Conservation (phyloP, 2,329 filamentous ascomycete genomes). For the Thelonectria blattea region DNA sequence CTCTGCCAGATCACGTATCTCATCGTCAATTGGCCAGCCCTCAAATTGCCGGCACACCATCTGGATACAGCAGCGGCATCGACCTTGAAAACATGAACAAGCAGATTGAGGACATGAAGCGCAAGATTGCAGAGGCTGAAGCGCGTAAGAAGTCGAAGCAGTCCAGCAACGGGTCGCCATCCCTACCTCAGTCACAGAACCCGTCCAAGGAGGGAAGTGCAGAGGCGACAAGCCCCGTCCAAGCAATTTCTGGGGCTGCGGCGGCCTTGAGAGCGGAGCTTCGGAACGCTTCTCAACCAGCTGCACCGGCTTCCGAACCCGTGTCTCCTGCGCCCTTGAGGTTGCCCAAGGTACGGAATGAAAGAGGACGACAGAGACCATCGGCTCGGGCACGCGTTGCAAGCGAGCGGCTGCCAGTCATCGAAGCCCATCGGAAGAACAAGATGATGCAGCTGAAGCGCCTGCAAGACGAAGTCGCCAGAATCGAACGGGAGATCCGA, state of each 20-base stretch:
- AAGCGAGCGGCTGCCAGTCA: slow-evolving; percentile 45
- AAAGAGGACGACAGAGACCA: slow-evolving; percentile 18
- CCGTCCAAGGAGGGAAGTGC: slow-evolving; percentile 37
- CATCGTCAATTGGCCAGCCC: slow-evolving; percentile 51
- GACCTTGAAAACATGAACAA: slow-evolving; percentile 59
- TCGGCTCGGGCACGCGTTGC: slow-evolving; percentile 43
- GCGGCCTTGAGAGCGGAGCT: neutral
- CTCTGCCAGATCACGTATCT: slow-evolving; percentile 48
- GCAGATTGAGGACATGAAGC: slow-evolving; percentile 66
- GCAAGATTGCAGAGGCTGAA: slow-evolving; percentile 63
- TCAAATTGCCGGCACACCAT: slow-evolving; percentile 47
- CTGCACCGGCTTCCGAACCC: neutral
- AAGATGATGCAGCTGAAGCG: slow-evolving; percentile 54
- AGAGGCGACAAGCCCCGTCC: slow-evolving; percentile 20
- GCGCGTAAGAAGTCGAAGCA: slow-evolving; percentile 56
- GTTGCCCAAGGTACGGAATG: slow-evolving; percentile 25
- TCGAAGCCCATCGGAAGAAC: slow-evolving; percentile 45
- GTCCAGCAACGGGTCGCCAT: slow-evolving; percentile 42
- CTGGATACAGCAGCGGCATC: slow-evolving; percentile 42
- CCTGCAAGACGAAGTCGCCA: slow-evolving; percentile 54
- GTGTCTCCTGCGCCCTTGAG: slow-evolving; percentile 13
- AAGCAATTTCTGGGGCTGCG: slow-evolving; percentile 3
- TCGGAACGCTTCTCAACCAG: slow-evolving; percentile 14
- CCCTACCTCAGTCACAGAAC: slow-evolving; percentile 32
- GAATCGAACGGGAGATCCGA: slow-evolving; percentile 56